Conservation (phyloP, 208 protist genomes). For the Acanthamoeba lugdunensis region DNA sequence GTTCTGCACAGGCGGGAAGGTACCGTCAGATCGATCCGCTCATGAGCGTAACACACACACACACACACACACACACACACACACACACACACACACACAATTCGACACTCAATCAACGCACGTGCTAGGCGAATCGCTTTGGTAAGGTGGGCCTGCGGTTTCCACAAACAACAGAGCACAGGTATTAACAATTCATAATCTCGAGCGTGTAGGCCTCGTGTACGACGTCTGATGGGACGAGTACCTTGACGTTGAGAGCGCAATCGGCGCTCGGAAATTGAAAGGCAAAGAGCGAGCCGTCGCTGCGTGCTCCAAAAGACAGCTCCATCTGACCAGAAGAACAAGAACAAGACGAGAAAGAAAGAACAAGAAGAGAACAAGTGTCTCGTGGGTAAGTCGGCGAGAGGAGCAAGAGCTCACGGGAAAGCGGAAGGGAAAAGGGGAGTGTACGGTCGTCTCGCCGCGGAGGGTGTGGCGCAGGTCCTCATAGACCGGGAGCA, state of each 20-base stretch:
- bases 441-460: not conserved
- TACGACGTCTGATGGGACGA: not conserved
- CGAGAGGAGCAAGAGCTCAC: too few relatives aligned
- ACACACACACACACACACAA: not conserved
- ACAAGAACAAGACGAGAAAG: not conserved
- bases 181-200: not conserved
- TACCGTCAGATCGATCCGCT: not conserved
- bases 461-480: slow-evolving; percentile 13
- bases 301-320: not conserved
- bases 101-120: not conserved
- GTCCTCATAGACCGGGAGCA: slow-evolving; percentile 17
- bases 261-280: slow-evolving; percentile 10
- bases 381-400: too few relatives aligned
- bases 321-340: not conserved
- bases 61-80: slow-evolving; percentile 11
- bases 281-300: not conserved
- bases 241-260: slow-evolving; percentile 8
- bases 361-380: not conserved
- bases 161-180: not conserved
- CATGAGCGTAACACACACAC: not conserved
- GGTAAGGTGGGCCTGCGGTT: slow-evolving; percentile 44
- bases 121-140: slow-evolving; percentile 57
- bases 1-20: not conserved
- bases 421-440: not conserved
- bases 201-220: too few relatives aligned